Evolutionary conservation across 2,329 filamentous ascomycete species (phyloP), one percentile per base, ranked within the genome.

Genomic region (Mycocentrospora acerina): DNA sequence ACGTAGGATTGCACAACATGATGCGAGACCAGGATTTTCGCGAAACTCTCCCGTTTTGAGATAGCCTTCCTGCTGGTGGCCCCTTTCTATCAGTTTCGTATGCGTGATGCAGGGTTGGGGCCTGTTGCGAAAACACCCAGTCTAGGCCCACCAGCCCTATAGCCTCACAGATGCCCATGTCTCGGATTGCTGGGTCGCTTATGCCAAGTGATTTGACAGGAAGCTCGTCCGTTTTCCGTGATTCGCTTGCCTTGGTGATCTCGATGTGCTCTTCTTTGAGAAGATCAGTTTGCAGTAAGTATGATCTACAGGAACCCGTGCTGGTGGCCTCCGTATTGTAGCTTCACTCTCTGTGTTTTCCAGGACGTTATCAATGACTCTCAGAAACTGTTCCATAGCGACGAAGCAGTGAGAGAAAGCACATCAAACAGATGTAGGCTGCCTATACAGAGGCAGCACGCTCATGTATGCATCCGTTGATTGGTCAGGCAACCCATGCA

Each of bases 161-260:
- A 54, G 58, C 57, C 35, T 56, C 59, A 54, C 51, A 46, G 37
- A 36, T 35, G 42, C 37, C 35, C 43, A 46, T 51, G 37, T 15
- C 37, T 29, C 24, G 32, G 38, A 35, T n/a, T 44, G 31, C 44
- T 30, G 46, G 44, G 49, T 51, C 37, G 41, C 26, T 38, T 26
- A 42, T 42, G 38, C 40, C 31, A 42, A 27, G 24, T 30, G 29
- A 17, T 27, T 30, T 29, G 27, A 32, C 13, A 43, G 35, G 29
- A 29, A 32, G 32, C 35, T n/a, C 7, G 11, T 22, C 16, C 7
- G 11, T 6, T 10, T 17, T 15, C 10, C 16, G 8, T 31, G 25
- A 40, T 40, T 37, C 22, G 36, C 11, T 4, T 15, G 16, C 13
- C n/a, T 10, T 9, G 24, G 8, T 13, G 17, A 11, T 8, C 32